Conservation (phyloP, 1,284 basidiomycete genomes). For the Rhodofomes roseus region DNA sequence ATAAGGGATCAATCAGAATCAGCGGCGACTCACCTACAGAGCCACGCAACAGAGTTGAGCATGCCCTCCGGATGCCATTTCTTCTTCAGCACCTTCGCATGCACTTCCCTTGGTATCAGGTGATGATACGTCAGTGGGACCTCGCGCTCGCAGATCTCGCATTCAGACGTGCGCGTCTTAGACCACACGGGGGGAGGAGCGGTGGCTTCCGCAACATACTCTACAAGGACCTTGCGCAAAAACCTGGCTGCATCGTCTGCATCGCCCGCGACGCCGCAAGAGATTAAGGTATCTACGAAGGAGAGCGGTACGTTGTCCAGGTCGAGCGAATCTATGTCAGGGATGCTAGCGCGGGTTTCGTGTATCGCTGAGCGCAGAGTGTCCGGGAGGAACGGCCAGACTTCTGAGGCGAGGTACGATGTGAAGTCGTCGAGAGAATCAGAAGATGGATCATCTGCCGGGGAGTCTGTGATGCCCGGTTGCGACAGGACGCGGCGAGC, state of each 20-base stretch:
- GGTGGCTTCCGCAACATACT: slow-evolving; percentile 39
- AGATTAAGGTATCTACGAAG: slow-evolving; percentile 45
- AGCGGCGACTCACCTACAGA: slow-evolving; percentile 44
- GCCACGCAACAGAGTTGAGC: slow-evolving; percentile 55
- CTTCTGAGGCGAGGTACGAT: slow-evolving; percentile 44
- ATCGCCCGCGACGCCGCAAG: slow-evolving; percentile 41
- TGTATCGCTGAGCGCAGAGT: slow-evolving; percentile 35
- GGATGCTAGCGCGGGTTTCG: slow-evolving; percentile 27
- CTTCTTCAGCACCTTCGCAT: slow-evolving; percentile 48
- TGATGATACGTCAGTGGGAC: slow-evolving; percentile 58
- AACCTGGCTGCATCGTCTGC: slow-evolving; percentile 36
- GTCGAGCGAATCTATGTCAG: slow-evolving; percentile 32
- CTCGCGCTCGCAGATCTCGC: slow-evolving; percentile 53
- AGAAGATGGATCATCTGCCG: slow-evolving; percentile 22
- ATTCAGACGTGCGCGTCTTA: slow-evolving; percentile 44
- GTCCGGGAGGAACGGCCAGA: slow-evolving; percentile 40
- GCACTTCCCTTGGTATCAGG: slow-evolving; percentile 49
- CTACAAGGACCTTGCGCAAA: slow-evolving; percentile 35
- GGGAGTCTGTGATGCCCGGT: slow-evolving; percentile 15
- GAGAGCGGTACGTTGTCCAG: slow-evolving; percentile 31
- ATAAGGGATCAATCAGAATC: neutral
- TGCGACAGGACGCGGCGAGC: slow-evolving; percentile 38
- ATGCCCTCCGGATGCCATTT: slow-evolving; percentile 49
- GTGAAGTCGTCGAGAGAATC: slow-evolving; percentile 49
- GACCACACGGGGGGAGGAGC: slow-evolving; percentile 47